Percentiles rank a stretch among this genome's conserved stretches.
Evolutionary conservation across 2,329 filamentous ascomycete genomes (phyloP).

Genomic region (Colletotrichum costaricense): DNA sequence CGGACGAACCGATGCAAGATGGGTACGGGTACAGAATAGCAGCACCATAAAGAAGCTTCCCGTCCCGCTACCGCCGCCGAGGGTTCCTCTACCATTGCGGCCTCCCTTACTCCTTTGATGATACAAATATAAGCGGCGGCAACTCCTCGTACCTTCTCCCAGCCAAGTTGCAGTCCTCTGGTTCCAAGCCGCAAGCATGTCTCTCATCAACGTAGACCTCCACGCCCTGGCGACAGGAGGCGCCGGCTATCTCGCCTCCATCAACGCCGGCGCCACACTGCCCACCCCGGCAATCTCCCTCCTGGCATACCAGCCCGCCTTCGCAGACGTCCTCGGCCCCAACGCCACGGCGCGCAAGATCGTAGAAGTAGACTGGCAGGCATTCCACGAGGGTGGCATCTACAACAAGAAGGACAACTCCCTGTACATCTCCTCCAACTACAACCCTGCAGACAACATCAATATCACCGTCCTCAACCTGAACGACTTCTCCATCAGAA

Average conservation of each 20-base stretch:
- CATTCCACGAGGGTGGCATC: conserved; percentile 36
- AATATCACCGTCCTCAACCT: conserved; percentile 38
- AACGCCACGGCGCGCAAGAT: conserved; percentile 31
- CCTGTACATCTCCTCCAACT: conserved; percentile 35
- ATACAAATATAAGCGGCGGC: conserved; percentile 3
- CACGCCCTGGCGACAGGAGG: conserved; percentile 28
- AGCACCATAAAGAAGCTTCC: conserved; percentile 22
- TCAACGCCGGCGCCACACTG: conserved; percentile 24
- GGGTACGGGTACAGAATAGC: background rate
- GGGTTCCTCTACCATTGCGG: conserved; percentile 37
- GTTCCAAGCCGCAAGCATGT: conserved; percentile 27
- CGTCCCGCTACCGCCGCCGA: conserved; percentile 44
- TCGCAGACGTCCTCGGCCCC: conserved; percentile 27
- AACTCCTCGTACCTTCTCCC: background rate
- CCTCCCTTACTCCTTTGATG: conserved; percentile 30
- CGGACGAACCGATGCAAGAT: conserved; percentile 6
- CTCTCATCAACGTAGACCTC: conserved; percentile 31
- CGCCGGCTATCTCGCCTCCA: conserved; percentile 33
- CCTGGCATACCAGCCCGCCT: conserved; percentile 29
- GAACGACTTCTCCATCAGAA: conserved; percentile 36
- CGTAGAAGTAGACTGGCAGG: conserved; percentile 32
- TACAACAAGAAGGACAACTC: conserved; percentile 36
- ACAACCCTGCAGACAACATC: conserved; percentile 29
- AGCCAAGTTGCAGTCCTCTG: conserved; percentile 13
- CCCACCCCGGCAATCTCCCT: conserved; percentile 26